Evolutionary conservation across 331 rosid genomes (phyloP).

Genomic region (Telfairia occidentalis): DNA sequence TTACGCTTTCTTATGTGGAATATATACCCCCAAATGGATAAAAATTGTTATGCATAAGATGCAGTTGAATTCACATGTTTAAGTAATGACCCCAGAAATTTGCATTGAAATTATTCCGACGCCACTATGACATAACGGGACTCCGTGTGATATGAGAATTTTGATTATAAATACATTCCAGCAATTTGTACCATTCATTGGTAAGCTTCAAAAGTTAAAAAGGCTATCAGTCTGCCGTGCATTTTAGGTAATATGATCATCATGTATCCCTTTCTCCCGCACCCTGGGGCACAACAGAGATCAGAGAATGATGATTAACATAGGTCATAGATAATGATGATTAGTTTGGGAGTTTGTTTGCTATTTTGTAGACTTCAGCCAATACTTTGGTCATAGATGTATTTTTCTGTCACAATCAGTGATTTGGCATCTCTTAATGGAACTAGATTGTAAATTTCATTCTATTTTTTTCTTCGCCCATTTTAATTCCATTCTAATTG

Average conservation of each 20-base stretch:
- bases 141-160: neutral
- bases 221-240: neutral
- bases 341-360: neutral
- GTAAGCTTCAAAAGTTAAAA: neutral
- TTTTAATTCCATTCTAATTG: neutral
- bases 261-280: neutral
- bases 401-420: neutral
- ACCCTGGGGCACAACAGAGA: neutral
- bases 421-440: neutral
- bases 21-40: neutral
- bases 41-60: neutral
- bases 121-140: neutral
- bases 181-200: neutral
- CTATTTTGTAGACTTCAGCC: neutral
- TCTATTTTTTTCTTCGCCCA: neutral
- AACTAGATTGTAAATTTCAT: neutral
- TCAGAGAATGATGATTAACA: neutral
- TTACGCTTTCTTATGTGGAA: neutral
- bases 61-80: neutral
- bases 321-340: neutral
- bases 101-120: neutral
- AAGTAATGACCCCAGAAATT: neutral
- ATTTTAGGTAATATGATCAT: neutral
- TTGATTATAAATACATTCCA: neutral
- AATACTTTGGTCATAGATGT: neutral